Evolutionary conservation across 306 rosid species (phyloP).

Genomic region (Quercus robur): DNA sequence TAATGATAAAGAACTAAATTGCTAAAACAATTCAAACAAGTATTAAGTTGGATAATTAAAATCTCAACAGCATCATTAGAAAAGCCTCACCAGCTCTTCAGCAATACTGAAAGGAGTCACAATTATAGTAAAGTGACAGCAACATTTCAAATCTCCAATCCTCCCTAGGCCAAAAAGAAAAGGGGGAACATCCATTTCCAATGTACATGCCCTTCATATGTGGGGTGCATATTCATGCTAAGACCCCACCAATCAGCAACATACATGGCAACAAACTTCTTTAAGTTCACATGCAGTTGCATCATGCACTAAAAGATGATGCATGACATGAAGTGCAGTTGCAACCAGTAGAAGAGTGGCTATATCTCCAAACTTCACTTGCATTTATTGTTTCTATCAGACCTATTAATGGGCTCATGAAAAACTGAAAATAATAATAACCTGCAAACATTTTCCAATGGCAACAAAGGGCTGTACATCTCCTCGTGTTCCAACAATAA

Average conservation of each 20-base stretch:
- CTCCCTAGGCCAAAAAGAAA: not conserved
- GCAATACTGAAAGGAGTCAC: not conserved
- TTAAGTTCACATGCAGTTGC: not conserved
- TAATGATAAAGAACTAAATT: too few relatives aligned
- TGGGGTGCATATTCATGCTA: not conserved
- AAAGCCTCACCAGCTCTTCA: not conserved
- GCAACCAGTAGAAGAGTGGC: too few relatives aligned
- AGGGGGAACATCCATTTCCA: not conserved
- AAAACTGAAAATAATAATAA: conserved; percentile 24
- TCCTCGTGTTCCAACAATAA: conserved; percentile 91
- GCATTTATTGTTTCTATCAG: too few relatives aligned
- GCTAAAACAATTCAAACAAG: not conserved
- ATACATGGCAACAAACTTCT: not conserved
- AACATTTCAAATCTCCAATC: not conserved
- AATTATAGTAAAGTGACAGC: not conserved
- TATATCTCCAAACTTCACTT: too few relatives aligned
- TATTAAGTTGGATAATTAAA: not conserved
- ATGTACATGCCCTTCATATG: not conserved
- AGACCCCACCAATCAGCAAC: not conserved
- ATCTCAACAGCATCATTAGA: not conserved
- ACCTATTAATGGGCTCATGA: not conserved
- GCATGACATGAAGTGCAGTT: not conserved
- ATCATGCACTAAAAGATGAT: not conserved
- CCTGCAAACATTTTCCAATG: conserved; percentile 88
- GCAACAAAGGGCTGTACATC: conserved; percentile 97